A percentile compares a stretch with the other conserved stretches of the same genome.
phyloP scores from a whole-genome alignment of 1,284 basidiomycete genomes.

The Prillingera fragicola region DNA sequence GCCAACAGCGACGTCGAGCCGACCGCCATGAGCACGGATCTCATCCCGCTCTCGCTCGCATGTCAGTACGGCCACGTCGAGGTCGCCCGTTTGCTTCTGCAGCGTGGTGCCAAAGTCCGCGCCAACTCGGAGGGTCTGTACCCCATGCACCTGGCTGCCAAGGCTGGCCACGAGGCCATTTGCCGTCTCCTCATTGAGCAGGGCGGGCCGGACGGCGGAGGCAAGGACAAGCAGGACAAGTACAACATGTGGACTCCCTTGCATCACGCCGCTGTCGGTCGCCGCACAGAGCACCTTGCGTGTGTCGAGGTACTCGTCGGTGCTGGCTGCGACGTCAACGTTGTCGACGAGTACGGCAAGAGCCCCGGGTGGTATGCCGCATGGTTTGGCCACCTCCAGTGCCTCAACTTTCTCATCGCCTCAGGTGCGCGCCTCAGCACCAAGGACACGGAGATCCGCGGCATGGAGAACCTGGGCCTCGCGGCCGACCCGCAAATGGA shows the following conservation, averaged over 20 bases:
- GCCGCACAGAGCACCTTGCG: slow-evolving; percentile 55
- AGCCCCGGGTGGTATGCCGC: slow-evolving; percentile 90
- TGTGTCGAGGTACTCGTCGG: slow-evolving; percentile 74
- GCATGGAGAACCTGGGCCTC: slow-evolving; percentile 44
- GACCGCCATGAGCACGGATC: slow-evolving; percentile 58
- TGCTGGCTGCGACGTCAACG: slow-evolving; percentile 68
- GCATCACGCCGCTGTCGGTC: slow-evolving; percentile 90
- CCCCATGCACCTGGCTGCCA: slow-evolving; percentile 96
- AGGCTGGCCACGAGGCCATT: slow-evolving; percentile 81
- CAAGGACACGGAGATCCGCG: slow-evolving; percentile 28
- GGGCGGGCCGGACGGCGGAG: slow-evolving; percentile 49
- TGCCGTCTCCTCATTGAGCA: slow-evolving; percentile 71
- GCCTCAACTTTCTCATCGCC: slow-evolving; percentile 66
- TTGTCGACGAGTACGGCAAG: slow-evolving; percentile 78
- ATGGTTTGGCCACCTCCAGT: slow-evolving; percentile 89
- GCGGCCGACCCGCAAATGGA: slow-evolving; percentile 45
- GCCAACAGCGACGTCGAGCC: slow-evolving; percentile 56
- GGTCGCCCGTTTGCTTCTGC: slow-evolving; percentile 71
- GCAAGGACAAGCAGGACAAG: slow-evolving; percentile 88
- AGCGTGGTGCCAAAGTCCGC: slow-evolving; percentile 69
- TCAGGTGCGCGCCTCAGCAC: slow-evolving; percentile 48
- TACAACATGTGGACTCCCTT: slow-evolving; percentile 98
- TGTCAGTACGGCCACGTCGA: slow-evolving; percentile 83
- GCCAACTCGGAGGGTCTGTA: slow-evolving; percentile 93
- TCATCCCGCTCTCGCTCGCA: slow-evolving; percentile 84